phyloP scores from a whole-genome alignment of 2,329 filamentous ascomycete genomes.

The Hymenotorrendiella dingleyae region DNA sequence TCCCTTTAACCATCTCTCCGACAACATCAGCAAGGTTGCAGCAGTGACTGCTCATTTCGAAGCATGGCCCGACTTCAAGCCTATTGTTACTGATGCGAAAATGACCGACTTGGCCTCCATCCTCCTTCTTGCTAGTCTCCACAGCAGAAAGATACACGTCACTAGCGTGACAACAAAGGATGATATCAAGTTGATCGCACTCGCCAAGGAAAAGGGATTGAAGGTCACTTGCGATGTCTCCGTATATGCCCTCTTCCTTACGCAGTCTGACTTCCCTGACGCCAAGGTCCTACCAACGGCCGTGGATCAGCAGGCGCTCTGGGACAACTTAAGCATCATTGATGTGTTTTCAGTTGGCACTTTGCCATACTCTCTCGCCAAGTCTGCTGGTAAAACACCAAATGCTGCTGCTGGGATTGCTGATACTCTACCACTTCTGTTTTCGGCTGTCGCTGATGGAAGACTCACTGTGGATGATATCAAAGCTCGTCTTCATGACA shows the following conservation, averaged over 20 bases:
- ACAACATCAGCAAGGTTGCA: conserved; percentile 79
- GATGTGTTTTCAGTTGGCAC: conserved; percentile 77
- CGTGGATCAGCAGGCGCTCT: conserved; percentile 66
- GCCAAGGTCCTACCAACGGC: conserved; percentile 60
- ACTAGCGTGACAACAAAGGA: conserved; percentile 77
- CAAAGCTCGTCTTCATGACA: conserved; percentile 65
- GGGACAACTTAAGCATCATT: conserved; percentile 66
- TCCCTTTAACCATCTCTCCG: conserved; percentile 71
- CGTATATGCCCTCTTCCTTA: conserved; percentile 73
- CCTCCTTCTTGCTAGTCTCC: conserved; percentile 69
- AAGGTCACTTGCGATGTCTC: conserved; percentile 78
- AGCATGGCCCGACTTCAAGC: conserved; percentile 71
- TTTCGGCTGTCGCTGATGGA: conserved; percentile 71
- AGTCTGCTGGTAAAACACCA: conserved; percentile 44
- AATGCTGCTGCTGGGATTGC: conserved; percentile 62
- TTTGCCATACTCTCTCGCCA: conserved; percentile 69
- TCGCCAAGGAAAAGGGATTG: conserved; percentile 76
- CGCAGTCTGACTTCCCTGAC: conserved; percentile 62
- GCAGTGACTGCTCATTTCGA: conserved; percentile 75
- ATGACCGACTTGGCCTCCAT: conserved; percentile 77
- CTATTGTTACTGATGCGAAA: conserved; percentile 76
- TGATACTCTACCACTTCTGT: conserved; percentile 66
- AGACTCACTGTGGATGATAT: conserved; percentile 69
- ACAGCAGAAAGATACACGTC: conserved; percentile 72
- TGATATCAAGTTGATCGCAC: conserved; percentile 69